Base-by-base conservation (phyloP, 441 rosid species). In the Brassica balearica region DNA sequence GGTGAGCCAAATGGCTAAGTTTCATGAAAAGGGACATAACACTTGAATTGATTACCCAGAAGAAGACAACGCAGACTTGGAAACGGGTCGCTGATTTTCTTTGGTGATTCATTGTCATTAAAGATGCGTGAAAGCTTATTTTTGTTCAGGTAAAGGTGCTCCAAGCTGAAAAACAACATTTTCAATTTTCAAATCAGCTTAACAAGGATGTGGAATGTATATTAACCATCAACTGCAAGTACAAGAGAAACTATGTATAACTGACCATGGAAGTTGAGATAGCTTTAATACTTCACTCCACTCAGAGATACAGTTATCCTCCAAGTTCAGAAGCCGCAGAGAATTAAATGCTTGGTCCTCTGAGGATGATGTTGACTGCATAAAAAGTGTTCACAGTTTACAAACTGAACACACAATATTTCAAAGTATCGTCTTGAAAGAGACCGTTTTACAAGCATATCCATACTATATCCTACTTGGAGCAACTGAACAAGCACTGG, bases 281-380 rank as follows among this genome's bases (percentile, higher is more conserved):
- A 92, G 89, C 83, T 92, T 93, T 66, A 88, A 74, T 80, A 95
- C 84, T 84, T 95, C 97, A 76, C 78, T 80, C 98, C 99, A 93
- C 20, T 95, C 97, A 53, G 84, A 85, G 71, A 93, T 85, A 77
- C 86, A 84, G 76, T 93, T 95, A 77, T 93, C 89, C 75, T 95
- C 99, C 87, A 95, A 84, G 83, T 95, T 95, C 80, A 95, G 82
- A 85, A 95, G 87, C 69, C 85, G 89, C 73, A 95, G 86, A 79
- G 88, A 86, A 65, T 84, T 85, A 77, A 93, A 95, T 68, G 90
- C 85, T 84, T 83, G 79, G 76, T 86, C 87, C 3, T 72, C 67
- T 29, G 81, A 77, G 56, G 91, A 87, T 62, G 89, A 81, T 10
- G 77, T 67, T n/a, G 87, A 71, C 96, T 91, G 81, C 70, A n/a